phyloP scores from a whole-genome alignment of 148 eudicot species.

The Polygonum maritimum region DNA sequence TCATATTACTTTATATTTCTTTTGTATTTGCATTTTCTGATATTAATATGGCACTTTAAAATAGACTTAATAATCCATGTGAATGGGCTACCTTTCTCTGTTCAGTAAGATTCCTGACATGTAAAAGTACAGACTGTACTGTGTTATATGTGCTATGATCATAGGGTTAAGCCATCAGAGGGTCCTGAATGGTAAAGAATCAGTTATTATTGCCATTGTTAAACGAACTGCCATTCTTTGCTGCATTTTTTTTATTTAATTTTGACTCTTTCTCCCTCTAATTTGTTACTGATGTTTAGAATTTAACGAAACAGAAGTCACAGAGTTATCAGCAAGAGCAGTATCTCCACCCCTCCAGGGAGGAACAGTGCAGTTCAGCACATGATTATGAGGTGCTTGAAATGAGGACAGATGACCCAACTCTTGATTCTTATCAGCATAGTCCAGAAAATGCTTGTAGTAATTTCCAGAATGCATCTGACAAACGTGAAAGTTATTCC shows the following conservation, averaged over 20 bases:
- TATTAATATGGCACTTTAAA: background rate
- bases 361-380: conserved; percentile 16
- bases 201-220: background rate
- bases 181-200: background rate
- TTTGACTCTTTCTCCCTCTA: background rate
- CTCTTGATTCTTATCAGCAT: conserved; percentile 24
- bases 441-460: conserved; percentile 14
- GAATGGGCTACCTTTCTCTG: background rate
- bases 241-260: background rate
- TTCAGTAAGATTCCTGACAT: background rate
- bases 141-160: background rate
- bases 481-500: conserved; percentile 15
- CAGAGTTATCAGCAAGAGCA: conserved; percentile 11
- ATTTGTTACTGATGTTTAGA: background rate
- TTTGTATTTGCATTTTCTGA: background rate
- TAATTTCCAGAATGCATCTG: conserved; percentile 9
- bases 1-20: background rate
- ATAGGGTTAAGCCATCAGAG: background rate
- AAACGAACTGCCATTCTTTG: background rate
- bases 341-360: conserved; percentile 23
- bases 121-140: background rate
- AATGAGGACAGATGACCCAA: conserved; percentile 17
- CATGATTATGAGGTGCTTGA: conserved; percentile 15
- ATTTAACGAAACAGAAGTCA: conserved; percentile 16
- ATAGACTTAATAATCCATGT: background rate